Evolutionary conservation across 495 filamentous ascomycete genomes (phyloP), one percentile per base, ranked within the genome.

Genomic region (Lasiosphaeria hispida): DNA sequence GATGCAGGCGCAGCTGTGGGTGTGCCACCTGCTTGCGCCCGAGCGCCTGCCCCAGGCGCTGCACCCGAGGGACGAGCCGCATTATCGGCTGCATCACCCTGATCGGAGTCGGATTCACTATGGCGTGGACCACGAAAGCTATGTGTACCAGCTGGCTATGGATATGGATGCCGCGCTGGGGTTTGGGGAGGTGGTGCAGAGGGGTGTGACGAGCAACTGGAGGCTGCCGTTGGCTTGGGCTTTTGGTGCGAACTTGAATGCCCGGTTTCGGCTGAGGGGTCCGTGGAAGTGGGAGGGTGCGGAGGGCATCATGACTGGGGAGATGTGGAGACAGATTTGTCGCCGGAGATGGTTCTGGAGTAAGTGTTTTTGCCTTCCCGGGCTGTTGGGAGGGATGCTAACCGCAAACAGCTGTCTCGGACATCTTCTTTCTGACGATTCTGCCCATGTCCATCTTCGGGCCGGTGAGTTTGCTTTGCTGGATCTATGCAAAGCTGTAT

Each of bases 1-100:
- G 55, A 68, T 79, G 55, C 77, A 81, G 58, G 72, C 77, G 0
- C 72, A 77, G 64, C 68, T 76, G 10, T 81, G 77, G 75, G 64
- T 77, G 11, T 49, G 76, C 15, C 57, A 69, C 10, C 54, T 69
- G 13, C 36, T n/a, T 53, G 77, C n/a, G 55, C 65, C n/a, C 42
- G 65, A 5, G 42, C 35, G 13, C 49, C 62, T 17, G 23, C 67
- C 42, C 13, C 39, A 3, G 10, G 53, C 44, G 0, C n/a, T 66
- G 1, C 2, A 52, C 18, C 10, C 62, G 0, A 53, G 13, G 0
- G 63, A 70, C 18, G 67, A 73, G 36, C 50, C 57, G 18, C 71
- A 77, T 51, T 79, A 77, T 58, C 67, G 72, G 6, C 58, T 77
- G 13, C 59, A 60, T 19, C 48, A 62, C 7, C 38, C 42, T 0